Evolutionary conservation across 495 filamentous ascomycete species (phyloP), one percentile per base, ranked within the genome.

Genomic region (Platismatia glauca): DNA sequence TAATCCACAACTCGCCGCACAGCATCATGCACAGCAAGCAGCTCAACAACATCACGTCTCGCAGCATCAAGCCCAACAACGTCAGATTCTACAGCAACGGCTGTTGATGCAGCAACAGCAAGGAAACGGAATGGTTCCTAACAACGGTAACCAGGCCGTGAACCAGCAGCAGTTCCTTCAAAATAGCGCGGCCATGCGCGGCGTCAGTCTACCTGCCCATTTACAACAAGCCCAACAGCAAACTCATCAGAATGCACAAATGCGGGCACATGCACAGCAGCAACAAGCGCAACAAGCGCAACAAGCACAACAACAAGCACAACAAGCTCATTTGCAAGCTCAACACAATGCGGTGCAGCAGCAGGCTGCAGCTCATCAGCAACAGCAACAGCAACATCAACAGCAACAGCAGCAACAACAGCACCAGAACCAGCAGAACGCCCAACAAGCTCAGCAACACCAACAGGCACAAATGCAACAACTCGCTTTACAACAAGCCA

Each of bases 71-170:
- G 75, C 74, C 39, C 78, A 79, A 62, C 74, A 65, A 29, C 64
- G 77, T 41, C 63, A 55, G 22, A n/a, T 34, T n/a, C 60, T 63
- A 61, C 72, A 72, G 44, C 76, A 73, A 41, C 77, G 75, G 58
- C 71, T 70, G 20, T 75, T 41, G 1, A 76, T 76, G 63, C 71
- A 74, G 55, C 68, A 66, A 50, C 78, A 77, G 29, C 69, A 74
- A 48, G 44, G n/a, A 53, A 53, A 53, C 20, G 50, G 50, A 53
- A 53, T 58, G 34, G n/a, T 58, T 31, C 55, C 55, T n/a, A 58
- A 81, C 27, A 84, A 88, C 69, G 83, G 81, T 20, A 81, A 84
- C 33, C 83, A 81, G 62, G 75, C 75, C 33, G 73, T 87, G 59
- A 85, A 67, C 62, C 73, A 78, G 33, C 78, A 78, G 34, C 83